Evolutionary conservation across 2,329 filamentous ascomycete genomes (phyloP), one percentile per base, ranked within the genome.

Genomic region (Trichophyton simii): DNA sequence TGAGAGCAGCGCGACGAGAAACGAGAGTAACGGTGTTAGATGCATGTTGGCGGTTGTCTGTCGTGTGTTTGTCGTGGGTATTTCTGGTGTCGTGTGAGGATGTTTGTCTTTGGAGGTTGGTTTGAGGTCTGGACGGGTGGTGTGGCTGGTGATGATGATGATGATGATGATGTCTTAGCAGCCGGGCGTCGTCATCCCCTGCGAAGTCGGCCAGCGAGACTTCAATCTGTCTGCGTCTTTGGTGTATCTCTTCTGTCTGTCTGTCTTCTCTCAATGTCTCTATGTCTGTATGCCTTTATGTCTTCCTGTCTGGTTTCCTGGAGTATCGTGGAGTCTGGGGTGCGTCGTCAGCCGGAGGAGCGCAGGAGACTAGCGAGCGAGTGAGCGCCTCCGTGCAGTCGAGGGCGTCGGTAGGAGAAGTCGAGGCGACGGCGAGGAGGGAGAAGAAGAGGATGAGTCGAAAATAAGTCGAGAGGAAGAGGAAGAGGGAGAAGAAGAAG

Each of bases 1-100:
- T 54, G 66, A 69, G 63, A 77, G 64, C 61, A 76, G 70, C 67
- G 74, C 72, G 65, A 76, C 65, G 61, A 78, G 66, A 65, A 68
- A 68, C 22, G 72, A 66, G 36, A 74, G 66, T 54, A 72, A 62
- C 44, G 72, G 65, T 66, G 72, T 36, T 48, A 60, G 58, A 34
- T 50, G 36, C 58, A 59, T 59, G 9, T 46, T 22, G 8, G 18
- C 6, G 2, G 38, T 2, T 54, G 22, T 34, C 15, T 31, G 25
- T 46, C 18, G 15, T 46, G 18, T 54, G 22, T 54, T 15, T 31
- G 25, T 46, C 18, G 15, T 46, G 18, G 5, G 15, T 46, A 2
- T 46, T 20, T 3, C 20, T 48, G 15, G 8, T 25, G 20, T 22
- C 20, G 2, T 50, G 11, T 50, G 46, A 15, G n/a, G 42, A 7